Evolutionary conservation across 2,329 filamentous ascomycete species (phyloP).

Genomic region (Sclerotinia glacialis): DNA sequence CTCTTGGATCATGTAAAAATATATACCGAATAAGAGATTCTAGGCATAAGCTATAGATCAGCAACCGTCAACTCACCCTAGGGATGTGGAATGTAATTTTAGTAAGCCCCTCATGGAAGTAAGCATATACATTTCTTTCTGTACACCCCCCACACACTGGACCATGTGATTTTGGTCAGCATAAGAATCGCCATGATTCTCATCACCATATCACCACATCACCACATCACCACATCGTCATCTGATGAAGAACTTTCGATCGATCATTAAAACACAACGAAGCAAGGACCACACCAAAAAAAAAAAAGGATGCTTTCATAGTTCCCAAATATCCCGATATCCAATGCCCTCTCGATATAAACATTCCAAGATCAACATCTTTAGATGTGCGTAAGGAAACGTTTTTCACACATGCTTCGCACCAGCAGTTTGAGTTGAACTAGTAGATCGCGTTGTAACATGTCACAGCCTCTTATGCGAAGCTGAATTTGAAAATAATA

Average conservation of each 20-base stretch:
- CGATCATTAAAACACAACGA: background rate
- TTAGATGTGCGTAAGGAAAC: background rate
- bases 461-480: background rate
- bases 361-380: background rate
- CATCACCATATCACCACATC: no score
- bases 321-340: no score
- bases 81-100: no score
- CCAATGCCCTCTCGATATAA: background rate
- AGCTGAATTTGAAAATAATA: background rate
- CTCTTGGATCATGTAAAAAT: no score
- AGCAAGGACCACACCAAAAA: background rate
- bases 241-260: background rate
- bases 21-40: no score
- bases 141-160: background rate
- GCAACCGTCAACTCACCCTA: no score
- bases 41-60: no score
- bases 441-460: background rate
- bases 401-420: conserved; percentile 1
- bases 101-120: no score
- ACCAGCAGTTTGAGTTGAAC: background rate
- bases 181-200: background rate
- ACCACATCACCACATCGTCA: no score
- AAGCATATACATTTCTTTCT: no score
- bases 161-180: background rate
- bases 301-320: background rate